These are phyloP conservation scores for Sugiyamaella xylanicola DNA, from an alignment of 1,139 yeast species.

Conservation along the genomic window DNA sequence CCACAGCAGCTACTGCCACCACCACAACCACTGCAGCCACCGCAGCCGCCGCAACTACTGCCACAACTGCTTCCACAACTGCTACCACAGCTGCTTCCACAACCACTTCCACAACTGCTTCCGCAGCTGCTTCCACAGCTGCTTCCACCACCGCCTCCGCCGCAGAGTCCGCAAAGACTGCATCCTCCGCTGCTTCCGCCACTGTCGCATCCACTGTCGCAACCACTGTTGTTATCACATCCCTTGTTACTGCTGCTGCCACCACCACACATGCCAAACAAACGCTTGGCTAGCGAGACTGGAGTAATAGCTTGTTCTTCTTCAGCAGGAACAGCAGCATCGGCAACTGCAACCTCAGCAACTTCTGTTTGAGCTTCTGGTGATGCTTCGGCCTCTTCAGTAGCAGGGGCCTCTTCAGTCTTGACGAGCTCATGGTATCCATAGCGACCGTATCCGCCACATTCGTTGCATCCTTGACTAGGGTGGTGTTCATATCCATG, in stretches of 20 bases:
- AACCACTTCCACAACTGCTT: conserved; percentile 7
- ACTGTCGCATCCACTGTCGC: conserved; percentile 12
- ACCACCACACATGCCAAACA: conserved; percentile 23
- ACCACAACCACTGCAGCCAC: conserved; percentile 15
- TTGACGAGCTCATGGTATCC: conserved; percentile 11
- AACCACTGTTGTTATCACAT: conserved; percentile 8
- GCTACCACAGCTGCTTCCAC: conserved; percentile 12
- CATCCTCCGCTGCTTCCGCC: conserved; percentile 18
- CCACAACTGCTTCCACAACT: conserved; percentile 16
- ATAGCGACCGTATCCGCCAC: neutral
- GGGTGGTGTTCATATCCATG: neutral
- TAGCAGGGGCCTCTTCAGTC: conserved; percentile 8
- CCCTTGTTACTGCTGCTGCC: conserved; percentile 8
- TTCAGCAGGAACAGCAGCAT: conserved; percentile 8
- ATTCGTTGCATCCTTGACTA: neutral
- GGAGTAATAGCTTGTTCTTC: conserved; percentile 6
- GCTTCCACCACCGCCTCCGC: conserved; percentile 17
- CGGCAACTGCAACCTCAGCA: neutral
- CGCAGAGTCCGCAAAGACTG: conserved; percentile 10
- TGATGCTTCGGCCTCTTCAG: neutral
- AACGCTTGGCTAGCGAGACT: conserved; percentile 15
- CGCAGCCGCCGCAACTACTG: conserved; percentile 16
- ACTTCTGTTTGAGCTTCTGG: neutral
- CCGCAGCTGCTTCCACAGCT: conserved; percentile 18
- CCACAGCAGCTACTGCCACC: conserved; percentile 6